These are phyloP conservation scores for Lizonia empirigonia DNA, from an alignment of 2,329 filamentous ascomycete genomes.

Conservation along the genomic window DNA sequence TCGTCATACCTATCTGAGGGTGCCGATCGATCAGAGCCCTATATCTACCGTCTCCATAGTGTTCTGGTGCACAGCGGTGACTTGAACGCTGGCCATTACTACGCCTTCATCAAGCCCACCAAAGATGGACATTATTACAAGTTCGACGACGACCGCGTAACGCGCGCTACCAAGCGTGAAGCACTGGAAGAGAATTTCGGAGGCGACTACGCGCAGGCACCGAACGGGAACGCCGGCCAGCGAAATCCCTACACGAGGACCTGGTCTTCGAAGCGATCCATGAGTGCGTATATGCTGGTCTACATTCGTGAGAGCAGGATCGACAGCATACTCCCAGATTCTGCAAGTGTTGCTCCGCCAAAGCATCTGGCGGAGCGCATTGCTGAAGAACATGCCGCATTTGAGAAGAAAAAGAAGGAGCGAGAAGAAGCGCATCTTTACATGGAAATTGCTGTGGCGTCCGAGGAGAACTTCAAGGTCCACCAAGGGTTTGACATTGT, in stretches of 20 bases:
- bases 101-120: slow-evolving; percentile 88
- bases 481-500: slow-evolving; percentile 84
- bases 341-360: slow-evolving; percentile 79
- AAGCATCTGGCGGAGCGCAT: slow-evolving; percentile 78
- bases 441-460: slow-evolving; percentile 81
- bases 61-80: slow-evolving; percentile 97
- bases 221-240: slow-evolving; percentile 60
- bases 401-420: slow-evolving; percentile 82
- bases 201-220: slow-evolving; percentile 73
- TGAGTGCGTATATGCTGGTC: slow-evolving; percentile 98
- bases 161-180: slow-evolving; percentile 88
- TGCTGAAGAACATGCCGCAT: slow-evolving; percentile 77
- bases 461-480: slow-evolving; percentile 77
- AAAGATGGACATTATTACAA: slow-evolving; percentile 96
- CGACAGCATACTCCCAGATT: slow-evolving; percentile 79
- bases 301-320: slow-evolving; percentile 88
- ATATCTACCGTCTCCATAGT: slow-evolving; percentile 90
- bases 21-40: slow-evolving; percentile 85
- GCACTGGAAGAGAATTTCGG: slow-evolving; percentile 97
- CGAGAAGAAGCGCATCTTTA: slow-evolving; percentile 94
- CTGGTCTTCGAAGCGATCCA: slow-evolving; percentile 69
- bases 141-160: slow-evolving; percentile 96
- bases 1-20: slow-evolving; percentile 84
- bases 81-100: slow-evolving; percentile 96
- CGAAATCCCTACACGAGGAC: slow-evolving; percentile 69